Evolutionary conservation across 73 alveolate genomes (phyloP).

Genomic region (Uronychia binucleata): DNA sequence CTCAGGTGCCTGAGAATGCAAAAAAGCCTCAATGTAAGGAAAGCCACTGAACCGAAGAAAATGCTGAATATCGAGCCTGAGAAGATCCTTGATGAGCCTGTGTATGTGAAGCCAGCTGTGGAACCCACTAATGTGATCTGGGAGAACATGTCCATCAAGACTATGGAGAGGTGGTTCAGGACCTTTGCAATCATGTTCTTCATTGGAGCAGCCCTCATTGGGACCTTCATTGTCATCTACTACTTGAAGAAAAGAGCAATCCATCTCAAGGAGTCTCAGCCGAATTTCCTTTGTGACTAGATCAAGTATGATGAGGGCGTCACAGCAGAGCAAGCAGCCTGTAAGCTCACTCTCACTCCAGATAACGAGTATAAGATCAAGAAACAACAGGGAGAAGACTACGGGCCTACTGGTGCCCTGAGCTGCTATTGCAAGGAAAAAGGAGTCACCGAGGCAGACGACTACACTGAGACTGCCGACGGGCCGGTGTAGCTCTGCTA

Average conservation of each 20-base stretch:
- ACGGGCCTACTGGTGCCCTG: not conserved
- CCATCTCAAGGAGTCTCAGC: not conserved
- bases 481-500: not conserved
- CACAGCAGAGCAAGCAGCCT: no score
- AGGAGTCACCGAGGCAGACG: not conserved
- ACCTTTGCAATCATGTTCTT: not conserved
- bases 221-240: not conserved
- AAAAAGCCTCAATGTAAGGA: not conserved
- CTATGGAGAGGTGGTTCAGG: not conserved
- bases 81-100: slow-evolving; percentile 4
- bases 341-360: not conserved
- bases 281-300: not conserved
- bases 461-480: not conserved
- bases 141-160: slow-evolving; percentile 6
- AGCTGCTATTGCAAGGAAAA: not conserved
- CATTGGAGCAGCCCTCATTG: not conserved
- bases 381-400: not conserved
- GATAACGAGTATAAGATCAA: not conserved
- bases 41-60: not conserved
- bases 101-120: slow-evolving; percentile 13
- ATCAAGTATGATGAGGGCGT: not conserved
- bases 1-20: slow-evolving; percentile 1
- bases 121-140: slow-evolving; percentile 52
- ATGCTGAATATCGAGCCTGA: not conserved
- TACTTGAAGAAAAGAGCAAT: not conserved